A percentile compares a stretch with the other conserved stretches of the same genome.
These are phyloP conservation scores for Cladosporium oxysporum DNA, from an alignment of 2,329 filamentous ascomycete species.

Conservation along the genomic window DNA sequence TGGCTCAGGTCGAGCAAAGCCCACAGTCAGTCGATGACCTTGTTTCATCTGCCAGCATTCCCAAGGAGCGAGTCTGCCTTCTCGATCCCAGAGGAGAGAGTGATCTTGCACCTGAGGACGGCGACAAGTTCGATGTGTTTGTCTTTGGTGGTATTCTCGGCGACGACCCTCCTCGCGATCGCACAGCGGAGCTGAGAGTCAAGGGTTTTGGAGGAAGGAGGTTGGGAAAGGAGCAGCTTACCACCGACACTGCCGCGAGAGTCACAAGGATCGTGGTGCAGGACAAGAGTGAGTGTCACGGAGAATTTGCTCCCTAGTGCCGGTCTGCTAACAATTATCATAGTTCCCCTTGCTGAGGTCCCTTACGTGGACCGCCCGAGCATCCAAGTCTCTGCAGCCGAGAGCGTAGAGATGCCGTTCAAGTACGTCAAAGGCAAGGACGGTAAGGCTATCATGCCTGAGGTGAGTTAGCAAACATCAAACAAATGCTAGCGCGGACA, in stretches of 20 bases:
- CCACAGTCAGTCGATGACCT: conserved; percentile 44
- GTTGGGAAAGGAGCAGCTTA: conserved; percentile 94
- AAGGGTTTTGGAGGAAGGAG: conserved; percentile 89
- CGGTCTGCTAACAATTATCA: conserved; percentile 15
- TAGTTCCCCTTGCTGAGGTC: conserved; percentile 77
- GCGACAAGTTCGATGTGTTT: conserved; percentile 81
- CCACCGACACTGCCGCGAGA: conserved; percentile 92
- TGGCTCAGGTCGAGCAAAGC: conserved; percentile 57
- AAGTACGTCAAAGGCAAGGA: conserved; percentile 78
- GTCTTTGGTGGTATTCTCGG: conserved; percentile 95
- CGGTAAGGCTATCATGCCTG: conserved; percentile 85
- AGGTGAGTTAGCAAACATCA: conserved; percentile 54
- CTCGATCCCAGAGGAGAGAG: conserved; percentile 81
- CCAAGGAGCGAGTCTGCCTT: conserved; percentile 69
- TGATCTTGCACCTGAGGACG: conserved; percentile 83
- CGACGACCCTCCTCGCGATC: conserved; percentile 90
- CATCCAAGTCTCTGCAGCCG: conserved; percentile 76
- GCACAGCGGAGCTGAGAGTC: conserved; percentile 90
- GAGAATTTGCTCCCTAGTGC: neutral
- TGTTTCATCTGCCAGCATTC: conserved; percentile 38
- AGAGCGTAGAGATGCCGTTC: conserved; percentile 97
- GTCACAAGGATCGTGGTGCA: conserved; percentile 89
- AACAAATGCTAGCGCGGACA: conserved; percentile 1
- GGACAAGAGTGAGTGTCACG: conserved; percentile 66
- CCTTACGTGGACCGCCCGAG: conserved; percentile 86